phyloP scores from a whole-genome alignment of 169 alveolate genomes.

The Gregarina niphandrodes region DNA sequence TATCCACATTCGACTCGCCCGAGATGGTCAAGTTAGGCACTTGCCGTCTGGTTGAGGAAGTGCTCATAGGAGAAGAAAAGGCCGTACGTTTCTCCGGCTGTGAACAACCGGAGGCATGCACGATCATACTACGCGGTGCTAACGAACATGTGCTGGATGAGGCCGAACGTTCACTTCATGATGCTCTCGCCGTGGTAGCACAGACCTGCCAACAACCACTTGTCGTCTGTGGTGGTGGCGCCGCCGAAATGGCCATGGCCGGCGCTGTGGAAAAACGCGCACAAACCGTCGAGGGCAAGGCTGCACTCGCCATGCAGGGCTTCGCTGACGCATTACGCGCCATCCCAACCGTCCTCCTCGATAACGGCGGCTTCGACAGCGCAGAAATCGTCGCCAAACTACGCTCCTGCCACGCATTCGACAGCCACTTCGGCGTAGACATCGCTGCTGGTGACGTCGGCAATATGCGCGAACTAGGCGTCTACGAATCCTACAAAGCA shows the following conservation, averaged over 20 bases:
- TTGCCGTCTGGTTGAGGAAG: constrained; percentile 82
- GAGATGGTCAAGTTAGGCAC: constrained; percentile 68
- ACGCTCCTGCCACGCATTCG: constrained; percentile 57
- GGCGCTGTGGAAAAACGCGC: constrained; percentile 78
- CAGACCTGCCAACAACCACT: constrained; percentile 56
- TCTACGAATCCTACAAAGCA: constrained; percentile 80
- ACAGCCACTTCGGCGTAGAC: constrained; percentile 31
- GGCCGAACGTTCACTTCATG: constrained; percentile 97
- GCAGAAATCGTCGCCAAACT: constrained; percentile 86
- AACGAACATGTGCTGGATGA: constrained; percentile 86
- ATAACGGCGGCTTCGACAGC: constrained; percentile 87
- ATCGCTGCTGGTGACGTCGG: constrained; percentile 68
- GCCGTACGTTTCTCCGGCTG: constrained; percentile 86
- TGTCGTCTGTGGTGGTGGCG: constrained; percentile 96
- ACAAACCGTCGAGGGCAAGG: constrained; percentile 48
- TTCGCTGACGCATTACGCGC: constrained; percentile 83
- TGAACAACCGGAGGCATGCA: constrained; percentile 71
- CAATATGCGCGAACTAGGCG: constrained; percentile 73
- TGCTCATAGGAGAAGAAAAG: constrained; percentile 90
- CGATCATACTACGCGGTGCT: constrained; percentile 94
- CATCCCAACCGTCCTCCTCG: constrained; percentile 85
- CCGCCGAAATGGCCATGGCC: constrained; percentile 92
- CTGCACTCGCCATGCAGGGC: constrained; percentile 87
- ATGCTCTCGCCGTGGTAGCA: constrained; percentile 86
- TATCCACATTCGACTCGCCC: constrained; percentile 90